phyloP scores from a whole-genome alignment of 164 flowering plant species.

The Magnolia kwangsiensis region DNA sequence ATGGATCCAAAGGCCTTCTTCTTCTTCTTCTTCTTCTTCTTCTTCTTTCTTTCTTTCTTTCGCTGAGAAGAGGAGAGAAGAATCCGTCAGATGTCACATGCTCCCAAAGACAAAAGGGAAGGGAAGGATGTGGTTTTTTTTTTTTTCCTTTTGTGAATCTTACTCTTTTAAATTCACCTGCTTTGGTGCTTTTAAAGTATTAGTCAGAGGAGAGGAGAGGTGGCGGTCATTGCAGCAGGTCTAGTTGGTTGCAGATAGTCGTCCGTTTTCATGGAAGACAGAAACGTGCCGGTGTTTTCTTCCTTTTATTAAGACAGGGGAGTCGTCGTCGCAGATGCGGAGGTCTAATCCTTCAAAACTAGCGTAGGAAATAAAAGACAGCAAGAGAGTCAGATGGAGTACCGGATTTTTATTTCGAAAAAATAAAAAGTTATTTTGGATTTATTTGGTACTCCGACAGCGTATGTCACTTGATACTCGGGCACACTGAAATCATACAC shows the following conservation, averaged over 20 bases:
- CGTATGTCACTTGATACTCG: background rate
- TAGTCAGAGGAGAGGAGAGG: background rate
- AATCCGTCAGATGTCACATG: constrained; percentile 9
- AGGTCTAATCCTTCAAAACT: background rate
- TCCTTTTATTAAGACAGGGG: background rate
- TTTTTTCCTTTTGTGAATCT: background rate
- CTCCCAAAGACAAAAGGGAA: constrained; percentile 2
- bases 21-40: too few species aligned
- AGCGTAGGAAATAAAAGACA: background rate
- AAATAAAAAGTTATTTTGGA: too few species aligned
- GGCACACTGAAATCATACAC: background rate
- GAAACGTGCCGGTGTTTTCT: background rate
- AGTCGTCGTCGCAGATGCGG: background rate
- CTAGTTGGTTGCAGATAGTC: background rate
- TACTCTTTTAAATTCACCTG: background rate
- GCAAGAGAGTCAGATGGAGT: background rate
- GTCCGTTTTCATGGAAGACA: constrained; percentile 1
- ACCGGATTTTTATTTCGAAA: background rate
- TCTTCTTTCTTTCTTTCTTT: background rate
- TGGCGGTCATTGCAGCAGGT: background rate
- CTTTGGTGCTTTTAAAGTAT: background rate
- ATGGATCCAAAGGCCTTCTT: constrained; percentile 20
- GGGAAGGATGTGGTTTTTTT: background rate
- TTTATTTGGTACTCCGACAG: background rate
- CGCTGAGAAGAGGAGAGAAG: background rate